Base-by-base conservation (phyloP, 176 grass and related monocot species). In the Puccinellia tenuiflora region DNA sequence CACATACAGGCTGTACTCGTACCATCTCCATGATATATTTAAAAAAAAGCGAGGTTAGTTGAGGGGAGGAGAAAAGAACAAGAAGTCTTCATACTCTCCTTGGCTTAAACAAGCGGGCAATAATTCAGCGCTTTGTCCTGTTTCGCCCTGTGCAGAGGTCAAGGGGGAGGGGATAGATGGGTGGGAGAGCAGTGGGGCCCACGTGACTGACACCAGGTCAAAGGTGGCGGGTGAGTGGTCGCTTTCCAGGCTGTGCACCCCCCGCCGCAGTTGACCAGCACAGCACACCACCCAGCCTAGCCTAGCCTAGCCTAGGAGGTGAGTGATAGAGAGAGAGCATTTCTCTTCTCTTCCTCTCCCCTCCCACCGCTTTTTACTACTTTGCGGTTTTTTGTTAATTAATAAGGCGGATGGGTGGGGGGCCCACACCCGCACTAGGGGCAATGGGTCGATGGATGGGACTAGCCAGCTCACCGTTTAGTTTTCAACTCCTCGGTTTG, bases 261-360 rank as follows among this genome's bases (percentile, higher is more conserved):
- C n/a, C n/a, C n/a, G n/a, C n/a, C 74, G 54, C 86, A 73, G 88
- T 90, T 90, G 88, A 90, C 88, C n/a, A n/a, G n/a, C n/a, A n/a
- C n/a, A n/a, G n/a, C n/a, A n/a, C n/a, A n/a, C n/a, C n/a, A n/a
- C n/a, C n/a, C n/a, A n/a, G n/a, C n/a, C n/a, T n/a, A n/a, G n/a
- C n/a, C n/a, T n/a, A n/a, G n/a, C n/a, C n/a, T n/a, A n/a, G n/a
- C n/a, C n/a, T n/a, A n/a, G n/a, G n/a, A n/a, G n/a, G n/a, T n/a
- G n/a, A 47, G 43, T 15, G 43, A 46, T 11, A 46, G 43, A 45
- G 42, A 12, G 39, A 1, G 13, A 14, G 13, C 13, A 46, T 15
- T 46, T 15, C 47, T 21, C 50, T 7, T 54, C 53, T 4, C 21
- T 5, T 50, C 52, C 20, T 8, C 6, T 7, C 51, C 51, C 8